These are phyloP conservation scores for Leccinum griseonigrum DNA, from an alignment of 1,284 basidiomycete genomes.

Conservation along the genomic window DNA sequence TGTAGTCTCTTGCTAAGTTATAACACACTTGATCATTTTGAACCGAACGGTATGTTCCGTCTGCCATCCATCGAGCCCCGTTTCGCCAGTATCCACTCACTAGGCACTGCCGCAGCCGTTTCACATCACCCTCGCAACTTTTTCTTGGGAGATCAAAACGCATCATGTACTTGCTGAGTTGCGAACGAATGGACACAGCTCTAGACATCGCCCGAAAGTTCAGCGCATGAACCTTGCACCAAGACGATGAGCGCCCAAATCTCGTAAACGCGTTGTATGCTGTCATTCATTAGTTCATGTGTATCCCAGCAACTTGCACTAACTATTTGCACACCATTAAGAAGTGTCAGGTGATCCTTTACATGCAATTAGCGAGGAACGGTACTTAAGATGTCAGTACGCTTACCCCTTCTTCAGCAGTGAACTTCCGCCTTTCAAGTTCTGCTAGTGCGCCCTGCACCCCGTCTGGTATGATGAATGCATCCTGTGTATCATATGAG, in stretches of 20 bases:
- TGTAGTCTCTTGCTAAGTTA: not conserved
- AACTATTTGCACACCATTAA: conserved; percentile 65
- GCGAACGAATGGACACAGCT: conserved; percentile 87
- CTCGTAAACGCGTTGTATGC: conserved; percentile 90
- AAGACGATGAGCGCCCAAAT: conserved; percentile 80
- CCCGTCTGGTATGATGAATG: conserved; percentile 85
- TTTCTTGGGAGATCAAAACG: conserved; percentile 77
- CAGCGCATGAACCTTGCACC: conserved; percentile 91
- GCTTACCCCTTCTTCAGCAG: conserved; percentile 91
- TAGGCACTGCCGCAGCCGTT: conserved; percentile 78
- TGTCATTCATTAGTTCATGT: conserved; percentile 33
- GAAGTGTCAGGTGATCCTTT: conserved; percentile 88
- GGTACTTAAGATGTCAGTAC: not conserved
- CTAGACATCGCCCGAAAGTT: conserved; percentile 92
- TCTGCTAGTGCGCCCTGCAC: conserved; percentile 83
- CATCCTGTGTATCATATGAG: conserved; percentile 54
- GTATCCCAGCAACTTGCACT: not conserved
- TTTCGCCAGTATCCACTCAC: conserved; percentile 95
- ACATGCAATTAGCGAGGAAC: conserved; percentile 9
- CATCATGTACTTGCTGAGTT: conserved; percentile 90
- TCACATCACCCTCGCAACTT: conserved; percentile 84
- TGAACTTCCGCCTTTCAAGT: conserved; percentile 91
- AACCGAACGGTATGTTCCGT: conserved; percentile 87
- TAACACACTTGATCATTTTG: conserved; percentile 73
- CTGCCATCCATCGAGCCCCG: conserved; percentile 83